Evolutionary conservation across 2,329 filamentous ascomycete genomes (phyloP).

Genomic region (Graphilbum fragrans): DNA sequence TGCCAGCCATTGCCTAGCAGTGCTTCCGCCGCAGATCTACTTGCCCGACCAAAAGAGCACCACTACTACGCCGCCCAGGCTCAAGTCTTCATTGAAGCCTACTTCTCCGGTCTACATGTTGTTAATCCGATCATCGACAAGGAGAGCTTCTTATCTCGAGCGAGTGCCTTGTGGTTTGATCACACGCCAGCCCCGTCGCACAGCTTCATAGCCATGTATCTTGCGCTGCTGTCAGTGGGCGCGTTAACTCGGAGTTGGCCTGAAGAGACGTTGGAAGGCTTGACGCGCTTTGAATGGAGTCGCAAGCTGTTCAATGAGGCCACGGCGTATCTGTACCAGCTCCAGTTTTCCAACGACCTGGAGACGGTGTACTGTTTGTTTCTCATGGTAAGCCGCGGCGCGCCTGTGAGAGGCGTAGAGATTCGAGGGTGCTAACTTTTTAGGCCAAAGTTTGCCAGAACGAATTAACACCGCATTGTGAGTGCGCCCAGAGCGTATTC

Average conservation of each 20-base stretch:
- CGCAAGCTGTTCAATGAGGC: not conserved
- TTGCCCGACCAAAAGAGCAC: not conserved
- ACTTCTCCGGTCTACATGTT: not conserved
- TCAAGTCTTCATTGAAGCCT: not conserved
- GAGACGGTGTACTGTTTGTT: not conserved
- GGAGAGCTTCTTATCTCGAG: not conserved
- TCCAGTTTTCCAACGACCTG: not conserved
- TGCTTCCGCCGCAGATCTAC: not conserved
- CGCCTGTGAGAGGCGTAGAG: too few relatives aligned
- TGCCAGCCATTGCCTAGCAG: not conserved
- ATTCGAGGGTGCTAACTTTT: not conserved
- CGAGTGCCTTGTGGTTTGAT: not conserved
- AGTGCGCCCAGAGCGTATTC: too few relatives aligned
- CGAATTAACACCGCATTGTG: not conserved
- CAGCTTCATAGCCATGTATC: constrained; percentile 1
- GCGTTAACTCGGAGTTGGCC: not conserved
- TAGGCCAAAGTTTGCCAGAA: constrained; percentile 1
- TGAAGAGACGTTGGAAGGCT: not conserved
- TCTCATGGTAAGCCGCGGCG: not conserved
- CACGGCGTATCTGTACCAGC: not conserved
- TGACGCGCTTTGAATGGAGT: not conserved
- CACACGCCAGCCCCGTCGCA: not conserved
- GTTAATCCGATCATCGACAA: not conserved
- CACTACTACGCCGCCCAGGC: not conserved
- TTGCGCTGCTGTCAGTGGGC: not conserved